Evolutionary conservation across 805 yeast genomes (phyloP).

Genomic region (Brettanomyces sp.): DNA sequence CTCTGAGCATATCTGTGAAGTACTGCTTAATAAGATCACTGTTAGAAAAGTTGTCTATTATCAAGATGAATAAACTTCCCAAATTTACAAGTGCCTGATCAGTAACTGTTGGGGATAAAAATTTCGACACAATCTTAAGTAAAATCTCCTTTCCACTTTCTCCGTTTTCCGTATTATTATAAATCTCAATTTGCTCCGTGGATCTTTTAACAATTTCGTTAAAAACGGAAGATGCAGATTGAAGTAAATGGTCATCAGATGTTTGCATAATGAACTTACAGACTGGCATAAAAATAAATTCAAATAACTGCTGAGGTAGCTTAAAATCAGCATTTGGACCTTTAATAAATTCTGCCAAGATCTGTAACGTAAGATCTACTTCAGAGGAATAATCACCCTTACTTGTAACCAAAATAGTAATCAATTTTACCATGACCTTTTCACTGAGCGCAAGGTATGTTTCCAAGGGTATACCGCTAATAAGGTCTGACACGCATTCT

Average conservation of each 20-base stretch:
- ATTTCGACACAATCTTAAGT: slow-evolving; percentile 56
- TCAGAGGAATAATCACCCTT: slow-evolving; percentile 50
- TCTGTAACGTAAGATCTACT: slow-evolving; percentile 47
- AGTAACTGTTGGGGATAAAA: slow-evolving; percentile 59
- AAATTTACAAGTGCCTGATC: slow-evolving; percentile 79
- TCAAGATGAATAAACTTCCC: slow-evolving; percentile 37
- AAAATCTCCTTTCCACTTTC: slow-evolving; percentile 44
- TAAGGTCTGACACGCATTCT: slow-evolving; percentile 56
- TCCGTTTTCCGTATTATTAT: slow-evolving; percentile 24
- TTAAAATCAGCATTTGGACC: slow-evolving; percentile 23
- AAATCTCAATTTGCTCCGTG: slow-evolving; percentile 25
- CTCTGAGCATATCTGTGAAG: slow-evolving; percentile 53
- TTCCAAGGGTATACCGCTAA: slow-evolving; percentile 35
- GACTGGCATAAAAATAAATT: slow-evolving; percentile 34
- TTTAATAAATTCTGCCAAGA: slow-evolving; percentile 42
- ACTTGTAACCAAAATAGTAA: slow-evolving; percentile 29
- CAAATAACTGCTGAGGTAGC: slow-evolving; percentile 27
- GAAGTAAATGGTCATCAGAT: slow-evolving; percentile 70
- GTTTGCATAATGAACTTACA: slow-evolving; percentile 33
- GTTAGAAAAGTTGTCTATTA: slow-evolving; percentile 23
- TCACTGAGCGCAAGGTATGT: slow-evolving; percentile 41
- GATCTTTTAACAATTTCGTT: slow-evolving; percentile 45
- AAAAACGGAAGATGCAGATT: slow-evolving; percentile 67
- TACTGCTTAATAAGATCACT: slow-evolving; percentile 31
- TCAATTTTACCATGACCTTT: slow-evolving; percentile 41